phyloP scores from a whole-genome alignment of 2,329 filamentous ascomycete species.

The Karstenula rhodostoma region DNA sequence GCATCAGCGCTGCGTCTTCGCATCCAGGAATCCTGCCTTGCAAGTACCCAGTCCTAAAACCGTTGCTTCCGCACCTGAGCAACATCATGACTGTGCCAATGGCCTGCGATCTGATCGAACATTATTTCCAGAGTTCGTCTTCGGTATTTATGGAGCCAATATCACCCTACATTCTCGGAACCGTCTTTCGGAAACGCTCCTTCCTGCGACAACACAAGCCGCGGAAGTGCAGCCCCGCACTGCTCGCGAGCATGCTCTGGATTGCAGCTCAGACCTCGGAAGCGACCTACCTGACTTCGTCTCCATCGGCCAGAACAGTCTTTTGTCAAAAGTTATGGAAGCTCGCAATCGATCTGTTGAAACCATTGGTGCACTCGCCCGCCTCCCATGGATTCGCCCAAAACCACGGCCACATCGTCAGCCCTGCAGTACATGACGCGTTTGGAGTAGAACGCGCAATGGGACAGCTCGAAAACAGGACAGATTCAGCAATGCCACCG shows the following conservation, averaged over 20 bases:
- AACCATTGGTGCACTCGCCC: constrained; percentile 84
- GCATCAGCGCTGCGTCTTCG: constrained; percentile 44
- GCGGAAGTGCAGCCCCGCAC: constrained; percentile 80
- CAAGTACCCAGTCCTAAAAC: constrained; percentile 85
- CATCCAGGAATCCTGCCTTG: constrained; percentile 41
- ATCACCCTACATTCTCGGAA: constrained; percentile 88
- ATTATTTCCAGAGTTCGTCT: constrained; percentile 90
- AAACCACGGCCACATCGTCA: constrained; percentile 66
- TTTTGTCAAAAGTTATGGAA: constrained; percentile 89
- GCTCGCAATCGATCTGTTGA: constrained; percentile 82
- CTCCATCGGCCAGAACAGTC: constrained; percentile 80
- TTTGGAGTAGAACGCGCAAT: constrained; percentile 75
- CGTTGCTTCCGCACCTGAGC: constrained; percentile 80
- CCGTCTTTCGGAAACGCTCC: constrained; percentile 86
- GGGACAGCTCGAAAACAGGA: constrained; percentile 55
- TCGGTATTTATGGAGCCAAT: constrained; percentile 86
- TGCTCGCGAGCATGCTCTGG: constrained; percentile 95
- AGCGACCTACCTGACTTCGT: constrained; percentile 80
- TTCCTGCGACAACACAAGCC: constrained; percentile 86
- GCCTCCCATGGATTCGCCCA: constrained; percentile 61
- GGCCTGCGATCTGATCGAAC: constrained; percentile 87
- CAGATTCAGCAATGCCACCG: constrained; percentile 56
- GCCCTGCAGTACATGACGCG: constrained; percentile 79
- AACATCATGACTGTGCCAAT: constrained; percentile 80
- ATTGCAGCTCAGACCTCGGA: constrained; percentile 92